Base-by-base conservation (phyloP, 106 monocot species). In the Triglochin maritima region DNA sequence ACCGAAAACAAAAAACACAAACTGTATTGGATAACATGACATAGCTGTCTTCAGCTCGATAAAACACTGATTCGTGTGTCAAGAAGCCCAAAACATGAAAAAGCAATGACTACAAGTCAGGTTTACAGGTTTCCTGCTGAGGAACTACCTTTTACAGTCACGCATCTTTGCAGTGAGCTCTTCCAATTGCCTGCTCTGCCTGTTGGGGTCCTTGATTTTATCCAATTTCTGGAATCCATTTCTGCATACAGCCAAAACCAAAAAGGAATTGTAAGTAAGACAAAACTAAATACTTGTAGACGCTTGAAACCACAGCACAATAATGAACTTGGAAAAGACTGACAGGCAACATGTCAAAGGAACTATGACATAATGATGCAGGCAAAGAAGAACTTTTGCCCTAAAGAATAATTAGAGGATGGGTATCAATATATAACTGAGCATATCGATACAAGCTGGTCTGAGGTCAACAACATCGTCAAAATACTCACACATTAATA, bases 151-250 rank as follows among this genome's bases (percentile, higher is more conserved):
- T 72, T 90, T 90, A 69, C 90, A 90, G 66, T 90, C 84, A 50
- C 84, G 70, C 90, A 90, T 90, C 71, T 90, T 90, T 42, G 79
- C 90, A 42, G 90, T 87, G 16, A 90, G 87, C 63, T 90, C 86
- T 69, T 87, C 84, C 54, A 87, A 64, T 62, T 84, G 87, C 72
- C 90, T 77, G 70, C 78, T 84, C 49, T 74, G 72, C 43, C 83
- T 62, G 47, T 62, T 87, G 3, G 82, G 59, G 43, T 84, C 87
- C 71, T 86, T 90, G 66, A 84, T 80, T 67, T 87, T 87, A 17
- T 81, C 83, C 77, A 84, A 67, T 73, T 90, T 86, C 69, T 90
- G 86, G 74, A 90, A 90, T 52, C 84, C 89, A 86, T 86, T 83
- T 60, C 89, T 86, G 78, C 46, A 46, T 46, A 59, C 12, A n/a